A percentile compares a stretch with the other conserved stretches of the same genome.
Evolutionary conservation across 108 stramenopile species (phyloP).

Genomic region (Pelagomonas calceolata): DNA sequence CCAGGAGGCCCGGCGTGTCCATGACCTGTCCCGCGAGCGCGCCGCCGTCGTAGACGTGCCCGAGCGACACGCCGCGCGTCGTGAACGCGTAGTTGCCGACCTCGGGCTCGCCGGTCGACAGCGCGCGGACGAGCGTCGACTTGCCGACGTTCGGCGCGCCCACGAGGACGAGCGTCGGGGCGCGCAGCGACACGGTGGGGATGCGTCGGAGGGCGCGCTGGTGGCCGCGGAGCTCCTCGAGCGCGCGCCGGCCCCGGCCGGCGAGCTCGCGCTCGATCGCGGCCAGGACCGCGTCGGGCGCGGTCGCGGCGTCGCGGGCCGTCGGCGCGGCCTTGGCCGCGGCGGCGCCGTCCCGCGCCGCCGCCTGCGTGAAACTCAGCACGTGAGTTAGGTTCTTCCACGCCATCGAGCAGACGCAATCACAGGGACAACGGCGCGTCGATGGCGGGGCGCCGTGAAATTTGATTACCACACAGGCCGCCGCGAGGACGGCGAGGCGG

Average conservation of each 20-base stretch:
- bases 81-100: constrained; percentile 96
- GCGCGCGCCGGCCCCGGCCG: background rate
- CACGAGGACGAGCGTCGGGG: constrained; percentile 84
- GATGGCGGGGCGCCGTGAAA: too few relatives aligned
- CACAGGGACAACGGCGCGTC: too few relatives aligned
- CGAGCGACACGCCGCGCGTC: constrained; percentile 85
- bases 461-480: too few relatives aligned
- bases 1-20: constrained; percentile 84
- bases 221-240: constrained; percentile 4
- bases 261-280: background rate
- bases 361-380: background rate
- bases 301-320: background rate
- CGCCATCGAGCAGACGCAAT: too few relatives aligned
- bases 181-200: constrained; percentile 71
- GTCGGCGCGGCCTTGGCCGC: background rate
- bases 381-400: too few relatives aligned
- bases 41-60: constrained; percentile 74
- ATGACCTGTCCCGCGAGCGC: constrained; percentile 57
- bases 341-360: background rate
- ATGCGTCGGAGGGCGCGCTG: constrained; percentile 66
- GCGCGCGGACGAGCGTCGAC: constrained; percentile 70
- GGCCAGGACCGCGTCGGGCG: background rate
- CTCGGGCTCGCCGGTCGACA: constrained; percentile 84
- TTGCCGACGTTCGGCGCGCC: constrained; percentile 96
- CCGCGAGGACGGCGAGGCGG: background rate